A percentile compares a stretch with the other conserved stretches of the same genome.
These are phyloP conservation scores for Syzygium aromaticum DNA, from an alignment of 345 rosid species.

Conservation along the genomic window DNA sequence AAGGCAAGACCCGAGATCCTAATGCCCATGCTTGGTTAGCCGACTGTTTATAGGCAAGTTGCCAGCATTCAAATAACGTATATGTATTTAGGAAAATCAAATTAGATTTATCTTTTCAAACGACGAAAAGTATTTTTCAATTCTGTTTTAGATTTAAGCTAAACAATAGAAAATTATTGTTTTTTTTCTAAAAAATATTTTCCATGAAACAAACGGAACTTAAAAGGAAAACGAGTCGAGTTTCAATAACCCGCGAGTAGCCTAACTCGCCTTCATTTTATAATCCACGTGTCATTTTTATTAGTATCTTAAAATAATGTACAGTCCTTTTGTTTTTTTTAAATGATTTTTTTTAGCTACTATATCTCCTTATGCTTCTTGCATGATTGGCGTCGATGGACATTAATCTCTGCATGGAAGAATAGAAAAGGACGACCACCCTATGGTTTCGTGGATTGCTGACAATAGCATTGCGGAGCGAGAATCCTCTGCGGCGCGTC, in stretches of 20 bases:
- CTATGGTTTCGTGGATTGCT: background rate
- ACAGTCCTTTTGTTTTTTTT: background rate
- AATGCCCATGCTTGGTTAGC: too few species aligned
- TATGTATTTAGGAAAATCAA: too few species aligned
- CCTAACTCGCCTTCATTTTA: background rate
- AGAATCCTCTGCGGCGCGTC: background rate
- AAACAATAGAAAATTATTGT: too few species aligned
- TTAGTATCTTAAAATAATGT: background rate
- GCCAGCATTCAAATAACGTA: too few species aligned
- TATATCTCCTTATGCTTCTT: background rate
- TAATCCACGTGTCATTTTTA: background rate
- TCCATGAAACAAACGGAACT: too few species aligned
- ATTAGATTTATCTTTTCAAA: too few species aligned
- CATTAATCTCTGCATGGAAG: background rate
- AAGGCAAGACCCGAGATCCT: too few species aligned
- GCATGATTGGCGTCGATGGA: background rate
- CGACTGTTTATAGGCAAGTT: too few species aligned
- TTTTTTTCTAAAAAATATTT: too few species aligned
- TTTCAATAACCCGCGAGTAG: rapidly evolving
- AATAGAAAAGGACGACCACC: background rate
- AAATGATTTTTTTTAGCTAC: too few species aligned
- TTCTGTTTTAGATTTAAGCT: too few species aligned
- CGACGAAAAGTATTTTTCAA: too few species aligned
- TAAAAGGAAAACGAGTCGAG: background rate
- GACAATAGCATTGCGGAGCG: background rate